Conservation (phyloP, 192 early-diverging fungal genomes). For the Fimicolochytrium jonesii region DNA sequence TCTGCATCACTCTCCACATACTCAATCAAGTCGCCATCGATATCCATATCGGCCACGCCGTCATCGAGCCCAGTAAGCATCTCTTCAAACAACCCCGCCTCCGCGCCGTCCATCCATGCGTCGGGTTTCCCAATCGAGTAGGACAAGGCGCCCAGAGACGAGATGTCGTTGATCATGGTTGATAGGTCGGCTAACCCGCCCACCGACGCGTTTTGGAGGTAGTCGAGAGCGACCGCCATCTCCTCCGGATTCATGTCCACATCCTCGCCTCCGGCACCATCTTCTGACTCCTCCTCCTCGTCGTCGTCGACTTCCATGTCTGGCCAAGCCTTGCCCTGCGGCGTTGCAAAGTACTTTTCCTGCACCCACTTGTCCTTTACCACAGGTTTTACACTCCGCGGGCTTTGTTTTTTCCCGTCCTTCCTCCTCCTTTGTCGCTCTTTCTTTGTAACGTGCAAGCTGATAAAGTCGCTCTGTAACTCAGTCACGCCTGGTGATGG, state of each 20-base stretch:
- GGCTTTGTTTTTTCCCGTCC: neutral
- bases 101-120: conserved; percentile 3
- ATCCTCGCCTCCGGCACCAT: neutral
- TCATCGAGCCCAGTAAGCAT: conserved; percentile 6
- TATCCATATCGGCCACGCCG: neutral
- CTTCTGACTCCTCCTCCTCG: neutral
- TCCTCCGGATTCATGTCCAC: conserved; percentile 24
- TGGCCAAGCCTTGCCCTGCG: neutral
- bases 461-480: neutral
- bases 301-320: neutral
- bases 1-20: neutral
- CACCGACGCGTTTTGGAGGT: conserved; percentile 26
- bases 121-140: neutral
- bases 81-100: conserved; percentile 5
- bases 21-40: neutral
- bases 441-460: neutral
- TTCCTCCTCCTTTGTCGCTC: neutral
- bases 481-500: neutral
- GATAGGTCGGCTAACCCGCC: conserved; percentile 2
- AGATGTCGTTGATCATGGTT: conserved; percentile 10
- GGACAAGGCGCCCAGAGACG: conserved; percentile 10
- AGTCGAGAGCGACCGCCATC: conserved; percentile 21
- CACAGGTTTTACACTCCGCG: neutral
- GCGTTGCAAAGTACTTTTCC: too few relatives aligned
- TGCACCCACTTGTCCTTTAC: neutral